Base-by-base conservation (phyloP, 179 eudicot species). In the Pouteria campechiana region DNA sequence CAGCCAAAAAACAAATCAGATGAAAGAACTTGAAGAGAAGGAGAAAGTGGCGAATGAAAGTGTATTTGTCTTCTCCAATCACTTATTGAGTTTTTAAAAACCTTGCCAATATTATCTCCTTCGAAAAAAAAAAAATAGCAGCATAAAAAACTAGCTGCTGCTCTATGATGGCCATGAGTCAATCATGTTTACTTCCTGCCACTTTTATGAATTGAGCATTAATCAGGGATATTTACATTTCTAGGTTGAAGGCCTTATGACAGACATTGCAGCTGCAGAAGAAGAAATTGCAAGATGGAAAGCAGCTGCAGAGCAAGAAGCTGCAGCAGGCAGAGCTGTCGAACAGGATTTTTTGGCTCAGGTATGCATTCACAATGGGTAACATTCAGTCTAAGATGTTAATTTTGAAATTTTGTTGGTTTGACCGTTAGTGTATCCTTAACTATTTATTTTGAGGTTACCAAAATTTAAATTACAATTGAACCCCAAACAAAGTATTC, bases 261-360 rank as follows among this genome's bases (percentile, higher is more conserved):
- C 79, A 68, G 98, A 90, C 51, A 75, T 90, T 54, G 67, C 94
- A 65, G 78, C 80, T 54, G 89, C 95, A 54, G 97, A 89, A 73
- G 97, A 89, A 70, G 97, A 89, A 55, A 85, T 89, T 44, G 74
- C 65, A 9, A 68, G 98, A 66, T 90, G 98, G 98, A 90, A 86
- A 61, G 67, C 69, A 58, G 98, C 94, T 24, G 98, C 98, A 18
- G 87, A 86, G 47, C 94, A 90, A 68, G 98, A 90, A 74, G 98
- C 98, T 64, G 94, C 78, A 28, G 98, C 94, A 21, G 98, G 98
- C 41, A 73, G 72, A 58, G 87, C 93, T 60, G 79, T 90, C 59
- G 98, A 90, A 62, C 94, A 76, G 54, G 98, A 90, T 33, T 90
- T 63, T 62, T 37, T 53, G 18, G 60, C 68, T 52, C 88, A 82